Evolutionary conservation across 805 yeast genomes (phyloP).

Genomic region (Yamadazyma olivae): DNA sequence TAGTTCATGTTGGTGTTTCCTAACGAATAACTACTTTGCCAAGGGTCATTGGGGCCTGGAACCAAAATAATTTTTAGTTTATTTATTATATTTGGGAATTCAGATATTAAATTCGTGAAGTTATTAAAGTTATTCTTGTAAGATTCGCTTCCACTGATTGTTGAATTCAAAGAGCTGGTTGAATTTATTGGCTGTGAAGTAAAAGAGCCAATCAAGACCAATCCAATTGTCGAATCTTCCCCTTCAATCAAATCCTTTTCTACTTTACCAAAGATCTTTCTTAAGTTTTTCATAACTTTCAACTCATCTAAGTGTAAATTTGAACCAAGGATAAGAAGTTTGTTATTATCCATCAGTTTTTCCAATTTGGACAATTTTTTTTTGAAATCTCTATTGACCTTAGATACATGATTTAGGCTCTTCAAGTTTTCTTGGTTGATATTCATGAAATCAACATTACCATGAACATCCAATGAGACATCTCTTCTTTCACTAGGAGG

Average conservation of each 20-base stretch:
- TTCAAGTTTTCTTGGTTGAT: slow-evolving; percentile 28
- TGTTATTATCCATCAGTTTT: slow-evolving; percentile 51
- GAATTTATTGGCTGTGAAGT: slow-evolving; percentile 61
- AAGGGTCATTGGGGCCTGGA: slow-evolving; percentile 93
- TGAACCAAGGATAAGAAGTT: slow-evolving; percentile 70
- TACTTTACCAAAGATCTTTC: slow-evolving; percentile 55
- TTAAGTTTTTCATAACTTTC: slow-evolving; percentile 58
- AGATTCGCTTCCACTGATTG: slow-evolving; percentile 48
- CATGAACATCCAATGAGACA: slow-evolving; percentile 64
- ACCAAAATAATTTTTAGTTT: slow-evolving; percentile 63
- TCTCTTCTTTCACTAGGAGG: slow-evolving; percentile 85
- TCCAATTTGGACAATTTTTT: slow-evolving; percentile 57
- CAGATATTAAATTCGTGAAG: slow-evolving; percentile 61
- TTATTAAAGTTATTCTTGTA: slow-evolving; percentile 72
- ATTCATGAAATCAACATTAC: slow-evolving; percentile 69
- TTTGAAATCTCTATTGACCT: slow-evolving; percentile 61
- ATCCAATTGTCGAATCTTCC: slow-evolving; percentile 53
- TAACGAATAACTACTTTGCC: slow-evolving; percentile 71
- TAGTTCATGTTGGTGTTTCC: slow-evolving; percentile 42
- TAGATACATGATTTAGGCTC: slow-evolving; percentile 38
- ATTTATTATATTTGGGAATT: slow-evolving; percentile 51
- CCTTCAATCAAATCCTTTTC: slow-evolving; percentile 28
- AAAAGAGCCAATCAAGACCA: slow-evolving; percentile 85
- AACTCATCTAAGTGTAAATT: slow-evolving; percentile 65
- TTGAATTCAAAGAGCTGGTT: slow-evolving; percentile 46